Base-by-base conservation (phyloP, 495 filamentous ascomycete genomes). In the Friedmanniomyces simplex region DNA sequence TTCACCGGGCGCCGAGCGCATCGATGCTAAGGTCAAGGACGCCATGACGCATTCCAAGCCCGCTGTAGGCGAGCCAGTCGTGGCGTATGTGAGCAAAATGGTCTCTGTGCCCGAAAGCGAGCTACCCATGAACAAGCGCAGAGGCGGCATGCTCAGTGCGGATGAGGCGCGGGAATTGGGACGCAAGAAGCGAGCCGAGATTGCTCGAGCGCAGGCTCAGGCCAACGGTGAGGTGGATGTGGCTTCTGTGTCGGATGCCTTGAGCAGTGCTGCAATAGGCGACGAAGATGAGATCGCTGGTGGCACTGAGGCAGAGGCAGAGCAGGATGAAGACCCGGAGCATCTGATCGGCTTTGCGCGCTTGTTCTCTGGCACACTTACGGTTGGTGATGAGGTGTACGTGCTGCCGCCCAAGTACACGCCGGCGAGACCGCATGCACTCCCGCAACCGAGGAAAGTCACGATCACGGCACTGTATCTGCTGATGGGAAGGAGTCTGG, bases 31-130 rank as follows among this genome's bases (percentile, higher is more conserved):
- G 1, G 71, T 96, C 45, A 84, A 80, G 57, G 76, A 85, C 20
- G 90, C 93, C 10, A 89, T 97, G 82, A 66, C 87, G 4, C 77
- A 83, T 1, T 96, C 93, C 67, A 85, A 86, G 61, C 81, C 79
- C 3, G 72, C 70, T 0, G 71, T 77, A 10, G 77, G 81, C 0
- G 85, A 85, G 48, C 91, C 93, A 1, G 83, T 94, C 2, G 88
- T 97, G 7, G 93, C 90, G 11, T 99, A 94, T 62, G 89, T 99
- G 42, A 96, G 91, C 71, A 99, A 99, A 71, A 95, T 99, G 91
- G 87, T 96, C 21, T 89, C 93, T 0, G 81, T 97, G 18, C 90
- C 88, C 1, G 88, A 91, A 64, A 96, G 88, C 65, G 90, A 97
- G 59, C 77, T 99, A 18, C 82, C 83, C 1, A 77, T 88, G 51